Percentiles rank a stretch among this genome's conserved stretches.
phyloP scores from a whole-genome alignment of 192 early-diverging fungal species.

The Chytriomyces confervae region DNA sequence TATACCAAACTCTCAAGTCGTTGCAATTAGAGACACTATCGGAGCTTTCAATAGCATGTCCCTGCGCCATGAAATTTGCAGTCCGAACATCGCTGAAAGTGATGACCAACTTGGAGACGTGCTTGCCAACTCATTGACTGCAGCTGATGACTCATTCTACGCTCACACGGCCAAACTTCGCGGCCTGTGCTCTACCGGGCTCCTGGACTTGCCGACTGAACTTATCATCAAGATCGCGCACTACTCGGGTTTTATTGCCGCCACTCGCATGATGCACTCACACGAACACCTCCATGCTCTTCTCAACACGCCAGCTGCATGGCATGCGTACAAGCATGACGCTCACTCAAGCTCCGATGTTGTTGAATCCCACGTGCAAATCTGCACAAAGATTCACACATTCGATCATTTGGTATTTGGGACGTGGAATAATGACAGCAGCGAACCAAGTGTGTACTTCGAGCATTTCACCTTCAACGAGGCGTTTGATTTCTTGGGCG shows the following conservation, averaged over 20 bases:
- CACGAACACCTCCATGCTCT: slow-evolving; percentile 31
- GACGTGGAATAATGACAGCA: slow-evolving; percentile 34
- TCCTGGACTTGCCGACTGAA: slow-evolving; percentile 48
- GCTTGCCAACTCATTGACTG: no score
- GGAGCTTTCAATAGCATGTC: no score
- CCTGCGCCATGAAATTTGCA: no score
- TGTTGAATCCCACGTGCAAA: slow-evolving; percentile 40
- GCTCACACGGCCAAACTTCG: no score
- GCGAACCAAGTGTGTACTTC: slow-evolving; percentile 43
- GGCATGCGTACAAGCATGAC: slow-evolving; percentile 36
- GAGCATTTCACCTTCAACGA: slow-evolving; percentile 53
- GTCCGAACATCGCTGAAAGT: no score
- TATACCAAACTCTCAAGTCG: no score
- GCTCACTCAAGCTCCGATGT: slow-evolving; percentile 34
- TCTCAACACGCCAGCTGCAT: slow-evolving; percentile 34
- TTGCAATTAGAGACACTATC: no score
- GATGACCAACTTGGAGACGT: no score
- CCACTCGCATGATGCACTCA: slow-evolving; percentile 35
- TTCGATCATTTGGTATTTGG: slow-evolving; percentile 61
- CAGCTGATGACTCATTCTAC: no score
- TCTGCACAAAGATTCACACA: slow-evolving; percentile 47
- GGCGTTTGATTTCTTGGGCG: slow-evolving; percentile 53
- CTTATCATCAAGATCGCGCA: slow-evolving; percentile 46
- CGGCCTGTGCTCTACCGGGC: neutral
- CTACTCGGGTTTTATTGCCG: slow-evolving; percentile 46